These are phyloP conservation scores for Taphrina confusa DNA, from an alignment of 1,139 yeast genomes.

Conservation along the genomic window DNA sequence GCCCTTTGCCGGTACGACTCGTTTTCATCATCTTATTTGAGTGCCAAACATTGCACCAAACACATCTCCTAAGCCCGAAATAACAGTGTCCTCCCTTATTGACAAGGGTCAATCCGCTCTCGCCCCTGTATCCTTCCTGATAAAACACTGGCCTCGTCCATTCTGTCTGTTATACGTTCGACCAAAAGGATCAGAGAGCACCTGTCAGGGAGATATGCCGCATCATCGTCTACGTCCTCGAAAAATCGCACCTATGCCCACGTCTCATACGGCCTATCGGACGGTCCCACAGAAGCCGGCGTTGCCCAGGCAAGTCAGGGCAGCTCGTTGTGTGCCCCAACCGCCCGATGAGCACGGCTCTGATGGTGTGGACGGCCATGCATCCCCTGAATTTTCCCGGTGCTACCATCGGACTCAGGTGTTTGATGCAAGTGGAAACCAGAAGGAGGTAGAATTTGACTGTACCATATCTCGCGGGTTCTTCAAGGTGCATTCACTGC, in stretches of 20 bases:
- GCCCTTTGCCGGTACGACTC: too few relatives aligned
- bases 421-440: neutral
- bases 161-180: too few relatives aligned
- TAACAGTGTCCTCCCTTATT: too few relatives aligned
- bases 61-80: too few relatives aligned
- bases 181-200: too few relatives aligned
- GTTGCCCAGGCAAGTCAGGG: neutral
- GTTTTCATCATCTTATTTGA: too few relatives aligned
- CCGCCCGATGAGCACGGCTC: slow-evolving; percentile 3
- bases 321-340: neutral
- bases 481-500: slow-evolving; percentile 5
- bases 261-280: neutral
- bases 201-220: slow-evolving; percentile 11
- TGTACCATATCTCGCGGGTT: slow-evolving; percentile 19
- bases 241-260: slow-evolving; percentile 9
- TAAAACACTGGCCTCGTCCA: too few relatives aligned
- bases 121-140: too few relatives aligned
- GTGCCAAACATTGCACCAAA: slow-evolving; percentile 4
- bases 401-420: neutral
- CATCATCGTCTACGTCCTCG: slow-evolving; percentile 19
- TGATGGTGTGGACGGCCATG: neutral
- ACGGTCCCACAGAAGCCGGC: neutral
- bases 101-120: too few relatives aligned
- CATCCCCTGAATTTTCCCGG: slow-evolving; percentile 8
- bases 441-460: neutral